Base-by-base conservation (phyloP, 1,284 basidiomycete genomes). In the Sutorius eximius region DNA sequence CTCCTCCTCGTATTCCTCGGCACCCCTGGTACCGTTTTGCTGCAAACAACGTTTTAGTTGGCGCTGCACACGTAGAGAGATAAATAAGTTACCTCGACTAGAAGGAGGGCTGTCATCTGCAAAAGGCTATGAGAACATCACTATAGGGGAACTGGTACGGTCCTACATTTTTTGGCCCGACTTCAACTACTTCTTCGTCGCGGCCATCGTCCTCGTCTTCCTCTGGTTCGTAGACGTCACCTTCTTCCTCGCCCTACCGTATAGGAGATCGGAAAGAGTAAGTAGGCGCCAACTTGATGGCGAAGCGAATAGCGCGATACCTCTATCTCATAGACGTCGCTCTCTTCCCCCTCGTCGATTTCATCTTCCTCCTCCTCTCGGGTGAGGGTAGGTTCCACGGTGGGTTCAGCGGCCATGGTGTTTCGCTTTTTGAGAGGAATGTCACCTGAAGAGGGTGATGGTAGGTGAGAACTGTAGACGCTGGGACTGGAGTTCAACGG, bases 281-380 rank as follows among this genome's bases (percentile, higher is more conserved):
- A 38, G 44, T 18, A 11, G 33, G 9, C 40, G 37, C 15, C 29
- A 41, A 40, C 42, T 33, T 36, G 37, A 22, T 5, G 15, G 33
- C 22, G 45, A 53, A 33, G 38, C 27, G 34, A 48, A 48, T 4
- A 24, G 41, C 2, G 50, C 47, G 20, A 42, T 51, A 72, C 67
- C 51, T 71, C 65, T 22, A 56, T 2, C 0, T 67, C 70, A 45
- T 72, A 69, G 2, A n/a, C 18, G 27, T 69, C 67, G 33, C 67
- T 71, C 36, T 70, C 71, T 15, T 70, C 70, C 10, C 47, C 70
- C 1, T 67, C 60, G 5, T 58, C 50, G 18, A 5, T 5, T 24
- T 59, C 58, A 10, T 66, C 57, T 5, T 27, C 16, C 22, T 40
- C 45, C 27, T 61, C 55, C 29, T 57, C 45, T 3, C 1, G 16